Conservation (phyloP, 2,329 filamentous ascomycete genomes). For the Aspergillus sp. region DNA sequence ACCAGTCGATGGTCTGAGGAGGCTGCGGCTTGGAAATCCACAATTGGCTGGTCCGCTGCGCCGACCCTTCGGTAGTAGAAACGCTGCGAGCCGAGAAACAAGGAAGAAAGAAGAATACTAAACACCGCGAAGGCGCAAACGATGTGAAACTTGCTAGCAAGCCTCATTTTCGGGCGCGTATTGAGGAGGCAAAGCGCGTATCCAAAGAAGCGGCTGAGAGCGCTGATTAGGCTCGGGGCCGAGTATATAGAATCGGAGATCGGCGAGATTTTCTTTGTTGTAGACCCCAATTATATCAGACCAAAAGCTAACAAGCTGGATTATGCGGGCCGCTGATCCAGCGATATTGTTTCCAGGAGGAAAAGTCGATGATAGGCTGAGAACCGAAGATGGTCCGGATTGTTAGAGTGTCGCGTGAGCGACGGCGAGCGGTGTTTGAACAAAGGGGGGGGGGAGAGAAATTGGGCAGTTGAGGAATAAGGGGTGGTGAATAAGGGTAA, state of each 20-base stretch:
- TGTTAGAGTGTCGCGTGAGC: slow-evolving; percentile 11
- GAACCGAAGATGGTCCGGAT: neutral
- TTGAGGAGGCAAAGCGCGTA: slow-evolving; percentile 5
- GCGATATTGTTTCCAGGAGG: neutral
- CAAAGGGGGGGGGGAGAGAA: neutral
- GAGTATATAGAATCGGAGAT: neutral
- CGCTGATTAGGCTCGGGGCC: neutral
- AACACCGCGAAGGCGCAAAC: slow-evolving; percentile 30
- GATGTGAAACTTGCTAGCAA: slow-evolving; percentile 32
- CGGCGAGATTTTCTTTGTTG: slow-evolving; percentile 4
- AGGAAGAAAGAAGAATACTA: slow-evolving; percentile 30
- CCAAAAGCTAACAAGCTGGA: neutral
- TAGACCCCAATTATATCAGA: neutral
- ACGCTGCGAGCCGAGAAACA: slow-evolving; percentile 26
- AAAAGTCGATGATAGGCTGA: neutral
- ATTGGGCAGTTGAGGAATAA: neutral
- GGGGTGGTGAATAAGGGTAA: neutral
- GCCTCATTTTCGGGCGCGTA: slow-evolving; percentile 22
- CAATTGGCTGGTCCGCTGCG: slow-evolving; percentile 13
- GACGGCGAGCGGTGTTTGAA: neutral
- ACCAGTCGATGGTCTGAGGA: slow-evolving; percentile 33
- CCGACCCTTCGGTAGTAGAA: slow-evolving; percentile 22
- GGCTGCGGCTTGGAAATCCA: slow-evolving; percentile 20
- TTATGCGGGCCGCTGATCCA: neutral
- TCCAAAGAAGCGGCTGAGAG: slow-evolving; percentile 13